A percentile compares a stretch with the other conserved stretches of the same genome.
phyloP scores from a whole-genome alignment of 148 eudicot species.

The Cornus kousa region DNA sequence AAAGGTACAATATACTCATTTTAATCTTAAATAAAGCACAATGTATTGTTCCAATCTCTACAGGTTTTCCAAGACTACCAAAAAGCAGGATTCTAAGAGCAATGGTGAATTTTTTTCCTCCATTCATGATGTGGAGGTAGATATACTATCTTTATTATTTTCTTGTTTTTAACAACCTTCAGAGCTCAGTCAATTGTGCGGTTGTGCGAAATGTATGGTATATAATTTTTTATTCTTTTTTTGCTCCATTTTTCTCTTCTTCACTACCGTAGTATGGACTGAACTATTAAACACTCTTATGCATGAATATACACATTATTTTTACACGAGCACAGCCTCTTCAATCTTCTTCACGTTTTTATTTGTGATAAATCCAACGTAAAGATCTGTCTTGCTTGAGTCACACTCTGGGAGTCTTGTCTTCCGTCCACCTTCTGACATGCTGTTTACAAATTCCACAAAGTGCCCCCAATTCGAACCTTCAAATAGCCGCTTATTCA shows the following conservation, averaged over 20 bases:
- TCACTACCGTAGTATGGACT: neutral
- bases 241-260: neutral
- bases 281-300: constrained; percentile 12
- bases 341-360: constrained; percentile 30
- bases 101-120: neutral
- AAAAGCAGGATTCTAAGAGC: too few species aligned
- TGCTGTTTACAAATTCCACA: constrained; percentile 69
- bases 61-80: neutral
- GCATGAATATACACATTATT: constrained; percentile 12
- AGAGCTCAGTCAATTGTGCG: neutral
- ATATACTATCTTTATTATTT: neutral
- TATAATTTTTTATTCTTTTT: neutral
- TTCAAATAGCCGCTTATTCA: constrained; percentile 72
- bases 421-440: constrained; percentile 62
- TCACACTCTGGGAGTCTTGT: constrained; percentile 48
- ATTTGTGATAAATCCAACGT: constrained; percentile 55
- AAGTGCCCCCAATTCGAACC: constrained; percentile 70
- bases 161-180: neutral
- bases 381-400: constrained; percentile 48
- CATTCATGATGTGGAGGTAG: neutral
- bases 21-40: neutral
- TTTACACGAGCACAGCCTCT: constrained; percentile 51
- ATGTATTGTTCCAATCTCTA: neutral
- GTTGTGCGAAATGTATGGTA: neutral
- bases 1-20: neutral